Evolutionary conservation across 2,329 filamentous ascomycete species (phyloP).

Genomic region (Akanthomyces muscarius): DNA sequence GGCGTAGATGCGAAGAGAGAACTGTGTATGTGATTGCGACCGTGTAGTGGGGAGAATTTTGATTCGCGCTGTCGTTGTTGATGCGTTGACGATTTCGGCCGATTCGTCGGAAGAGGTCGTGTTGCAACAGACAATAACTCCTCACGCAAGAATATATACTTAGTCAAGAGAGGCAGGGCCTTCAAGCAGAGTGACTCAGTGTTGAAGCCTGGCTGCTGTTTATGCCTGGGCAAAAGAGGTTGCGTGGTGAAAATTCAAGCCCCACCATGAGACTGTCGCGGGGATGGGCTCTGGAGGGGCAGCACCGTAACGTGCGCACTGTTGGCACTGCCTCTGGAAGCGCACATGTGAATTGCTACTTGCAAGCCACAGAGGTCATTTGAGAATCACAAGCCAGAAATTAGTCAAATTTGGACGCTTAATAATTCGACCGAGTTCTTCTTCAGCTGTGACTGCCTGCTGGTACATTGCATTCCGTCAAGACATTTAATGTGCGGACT

Average conservation of each 20-base stretch:
- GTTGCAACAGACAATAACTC: background rate
- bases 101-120: background rate
- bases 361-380: too few species aligned
- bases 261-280: constrained; percentile 35
- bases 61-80: background rate
- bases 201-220: constrained; percentile 12
- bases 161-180: background rate
- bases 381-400: background rate
- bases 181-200: constrained; percentile 12
- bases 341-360: too few species aligned
- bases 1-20: background rate
- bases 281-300: constrained; percentile 25
- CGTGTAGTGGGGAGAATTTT: constrained; percentile 11
- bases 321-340: background rate
- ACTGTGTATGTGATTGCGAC: constrained; percentile 9
- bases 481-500: background rate
- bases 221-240: constrained; percentile 24
- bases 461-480: background rate
- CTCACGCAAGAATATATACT: background rate
- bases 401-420: background rate
- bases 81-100: background rate
- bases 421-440: too few species aligned
- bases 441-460: too few species aligned
- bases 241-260: constrained; percentile 38
- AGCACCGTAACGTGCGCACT: constrained; percentile 18